phyloP scores from a whole-genome alignment of 208 protist species.

The Leishmania major region DNA sequence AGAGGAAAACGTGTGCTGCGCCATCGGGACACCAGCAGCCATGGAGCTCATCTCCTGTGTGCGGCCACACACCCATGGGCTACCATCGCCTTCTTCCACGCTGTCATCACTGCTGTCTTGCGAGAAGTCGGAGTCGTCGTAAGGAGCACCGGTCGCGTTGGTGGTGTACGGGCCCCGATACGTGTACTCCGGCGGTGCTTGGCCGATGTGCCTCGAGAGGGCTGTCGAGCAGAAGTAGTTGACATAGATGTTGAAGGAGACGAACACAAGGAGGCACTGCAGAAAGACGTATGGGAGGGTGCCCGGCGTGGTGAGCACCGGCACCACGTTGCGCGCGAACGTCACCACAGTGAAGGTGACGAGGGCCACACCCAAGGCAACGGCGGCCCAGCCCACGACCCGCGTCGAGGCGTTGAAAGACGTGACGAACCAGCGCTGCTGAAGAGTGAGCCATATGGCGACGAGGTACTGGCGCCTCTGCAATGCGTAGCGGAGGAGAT shows the following conservation, averaged over 20 bases:
- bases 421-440: slow-evolving; percentile 32
- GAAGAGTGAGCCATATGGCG: slow-evolving; percentile 26
- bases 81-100: not conserved
- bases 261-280: slow-evolving; percentile 30
- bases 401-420: slow-evolving; percentile 19
- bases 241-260: slow-evolving; percentile 73
- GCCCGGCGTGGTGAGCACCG: slow-evolving; percentile 40
- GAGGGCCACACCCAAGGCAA: slow-evolving; percentile 52
- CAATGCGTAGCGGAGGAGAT: slow-evolving; percentile 31
- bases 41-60: not conserved
- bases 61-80: not conserved
- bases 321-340: slow-evolving; percentile 46
- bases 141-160: not conserved
- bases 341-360: slow-evolving; percentile 58
- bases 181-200: slow-evolving; percentile 20
- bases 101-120: not conserved
- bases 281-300: slow-evolving; percentile 38
- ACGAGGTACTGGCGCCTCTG: slow-evolving; percentile 25
- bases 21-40: not conserved
- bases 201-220: slow-evolving; percentile 44
- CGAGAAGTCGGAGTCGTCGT: slow-evolving; percentile 13
- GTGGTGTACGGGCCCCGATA: slow-evolving; percentile 12
- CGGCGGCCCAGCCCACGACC: slow-evolving; percentile 29
- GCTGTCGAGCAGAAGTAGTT: slow-evolving; percentile 60
- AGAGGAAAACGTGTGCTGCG: not conserved